Conservation (phyloP, 1,139 yeast genomes). For the Magnusiomyces tetraspermus region DNA sequence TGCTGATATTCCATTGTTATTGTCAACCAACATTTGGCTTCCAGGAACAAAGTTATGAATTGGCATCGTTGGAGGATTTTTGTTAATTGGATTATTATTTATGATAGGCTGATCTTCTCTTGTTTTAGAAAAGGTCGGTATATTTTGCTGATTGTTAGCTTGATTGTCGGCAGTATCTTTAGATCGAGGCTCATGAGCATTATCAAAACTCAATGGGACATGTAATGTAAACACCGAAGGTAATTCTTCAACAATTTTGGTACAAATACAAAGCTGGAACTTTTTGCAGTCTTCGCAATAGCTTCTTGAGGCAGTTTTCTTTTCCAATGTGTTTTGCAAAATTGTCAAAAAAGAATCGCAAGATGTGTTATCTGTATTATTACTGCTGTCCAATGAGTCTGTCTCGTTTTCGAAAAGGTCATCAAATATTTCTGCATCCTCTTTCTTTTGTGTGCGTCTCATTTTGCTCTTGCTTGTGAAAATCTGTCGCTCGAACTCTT, state of each 20-base stretch:
- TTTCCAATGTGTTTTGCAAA: slow-evolving; percentile 52
- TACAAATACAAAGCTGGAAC: slow-evolving; percentile 46
- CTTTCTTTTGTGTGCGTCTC: too few relatives aligned
- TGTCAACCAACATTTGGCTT: neutral
- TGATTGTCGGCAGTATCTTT: neutral
- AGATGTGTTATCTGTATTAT: slow-evolving; percentile 28
- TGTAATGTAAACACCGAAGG: slow-evolving; percentile 57
- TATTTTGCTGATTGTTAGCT: neutral
- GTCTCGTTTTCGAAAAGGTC: neutral
- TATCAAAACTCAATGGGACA: slow-evolving; percentile 6
- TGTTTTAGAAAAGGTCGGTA: too few relatives aligned
- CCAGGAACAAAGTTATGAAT: too few relatives aligned
- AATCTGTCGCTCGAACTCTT: neutral
- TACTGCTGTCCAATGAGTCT: slow-evolving; percentile 19
- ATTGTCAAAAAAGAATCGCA: slow-evolving; percentile 35
- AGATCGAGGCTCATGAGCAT: neutral
- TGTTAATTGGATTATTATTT: too few relatives aligned
- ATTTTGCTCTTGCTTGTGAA: neutral
- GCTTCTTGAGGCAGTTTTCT: slow-evolving; percentile 39
- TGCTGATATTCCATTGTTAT: neutral
- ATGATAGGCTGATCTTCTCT: too few relatives aligned
- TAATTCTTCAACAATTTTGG: slow-evolving; percentile 41
- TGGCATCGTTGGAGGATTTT: too few relatives aligned
- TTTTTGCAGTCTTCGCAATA: slow-evolving; percentile 43
- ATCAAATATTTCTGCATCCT: neutral